Base-by-base conservation (phyloP, 768 basidiomycete genomes). In the Lyophyllum atratum region DNA sequence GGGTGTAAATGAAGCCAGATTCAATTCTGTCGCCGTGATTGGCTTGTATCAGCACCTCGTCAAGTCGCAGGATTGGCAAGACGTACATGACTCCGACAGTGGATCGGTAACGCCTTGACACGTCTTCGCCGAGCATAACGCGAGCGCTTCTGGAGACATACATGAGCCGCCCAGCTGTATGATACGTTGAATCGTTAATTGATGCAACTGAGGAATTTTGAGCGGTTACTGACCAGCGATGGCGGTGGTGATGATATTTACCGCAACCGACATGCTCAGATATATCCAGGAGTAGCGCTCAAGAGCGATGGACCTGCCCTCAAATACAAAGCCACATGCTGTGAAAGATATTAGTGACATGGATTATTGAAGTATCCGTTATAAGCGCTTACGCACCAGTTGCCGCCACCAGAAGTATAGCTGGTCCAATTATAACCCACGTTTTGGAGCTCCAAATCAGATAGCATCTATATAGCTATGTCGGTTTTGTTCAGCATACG, bases 1-100 rank as follows among this genome's bases (percentile, higher is more conserved):
- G 19, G 2, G 74, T 72, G 57, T 79, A 77, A 10, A 77, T 61
- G 1, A 70, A 50, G 0, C 77, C 76, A 2, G 75, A 76, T 66
- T 76, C 76, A 29, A 76, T 63, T 22, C 77, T 77, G 45, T n/a
- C 26, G 11, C 4, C 31, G 17, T 31, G 7, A 14, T 11, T 19
- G 15, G 26, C 29, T 9, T 34, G 2, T 10, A 44, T 33, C 50
- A 45, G 31, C 37, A 45, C 34, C 19, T 28, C 15, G 24, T 9
- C 9, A 9, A 12, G 42, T 15, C 5, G 29, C 29, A 31, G n/a
- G 33, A 14, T 21, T 28, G 12, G 21, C 4, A 44, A 43, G 14
- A 64, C 72, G 25, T 49, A 79, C 77, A 76, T 62, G 17, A 76
- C 72, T 5, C 70, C 65, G 25, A 75, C 69, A 4, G 72, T 70